Conservation (phyloP, 768 basidiomycete genomes). For the Trametes gibbosa region DNA sequence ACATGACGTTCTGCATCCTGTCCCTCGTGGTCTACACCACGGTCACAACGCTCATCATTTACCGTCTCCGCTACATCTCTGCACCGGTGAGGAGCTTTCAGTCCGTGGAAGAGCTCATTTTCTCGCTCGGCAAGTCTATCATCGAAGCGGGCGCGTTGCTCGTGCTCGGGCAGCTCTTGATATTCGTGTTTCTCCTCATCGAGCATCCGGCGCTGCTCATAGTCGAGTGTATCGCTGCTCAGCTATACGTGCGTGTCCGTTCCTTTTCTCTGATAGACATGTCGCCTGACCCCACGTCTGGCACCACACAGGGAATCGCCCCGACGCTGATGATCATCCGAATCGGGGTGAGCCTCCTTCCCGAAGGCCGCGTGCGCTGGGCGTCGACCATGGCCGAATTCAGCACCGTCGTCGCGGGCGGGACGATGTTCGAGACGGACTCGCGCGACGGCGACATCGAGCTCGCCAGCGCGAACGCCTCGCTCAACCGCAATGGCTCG, state of each 20-base stretch:
- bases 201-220: constrained; percentile 5
- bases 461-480: background rate
- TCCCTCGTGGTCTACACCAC: constrained; percentile 3
- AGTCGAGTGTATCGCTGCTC: constrained; percentile 7
- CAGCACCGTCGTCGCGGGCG: constrained; percentile 16
- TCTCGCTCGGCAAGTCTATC: background rate
- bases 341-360: constrained; percentile 8
- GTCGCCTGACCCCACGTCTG: background rate
- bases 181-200: constrained; percentile 5
- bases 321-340: constrained; percentile 18
- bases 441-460: constrained; percentile 5
- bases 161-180: background rate
- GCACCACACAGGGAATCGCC: constrained; percentile 7
- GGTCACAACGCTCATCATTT: constrained; percentile 6
- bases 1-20: constrained; percentile 5
- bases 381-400: constrained; percentile 8
- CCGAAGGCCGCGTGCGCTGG: constrained; percentile 8
- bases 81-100: background rate
- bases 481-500: background rate
- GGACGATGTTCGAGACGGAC: background rate
- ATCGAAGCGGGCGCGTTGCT: constrained; percentile 13
- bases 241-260: constrained; percentile 12
- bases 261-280: background rate
- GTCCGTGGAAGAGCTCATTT: constrained; percentile 2
- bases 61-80: constrained; percentile 6